A percentile compares a stretch with the other conserved stretches of the same genome.
Conservation (phyloP, 2,329 filamentous ascomycete genomes). For the Gaeumannomyces sp. region DNA sequence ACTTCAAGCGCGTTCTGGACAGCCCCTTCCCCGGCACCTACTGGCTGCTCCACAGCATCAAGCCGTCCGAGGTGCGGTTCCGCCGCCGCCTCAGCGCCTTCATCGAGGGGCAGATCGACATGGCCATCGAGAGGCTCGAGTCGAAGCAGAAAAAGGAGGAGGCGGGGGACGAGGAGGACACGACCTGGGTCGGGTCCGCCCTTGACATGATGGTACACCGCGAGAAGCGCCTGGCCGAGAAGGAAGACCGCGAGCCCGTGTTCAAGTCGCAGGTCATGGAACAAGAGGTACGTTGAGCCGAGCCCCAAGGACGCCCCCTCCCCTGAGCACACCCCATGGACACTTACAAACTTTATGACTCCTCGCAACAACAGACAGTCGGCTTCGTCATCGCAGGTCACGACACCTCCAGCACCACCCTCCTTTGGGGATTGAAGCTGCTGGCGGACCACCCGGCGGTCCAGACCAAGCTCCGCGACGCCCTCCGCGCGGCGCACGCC, state of each 20-base stretch:
- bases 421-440: slow-evolving; percentile 6
- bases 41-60: neutral
- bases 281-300: slow-evolving; percentile 1
- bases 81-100: neutral
- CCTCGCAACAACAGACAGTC: neutral
- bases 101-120: slow-evolving; percentile 2
- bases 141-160: no score
- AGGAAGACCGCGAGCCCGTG: slow-evolving; percentile 2
- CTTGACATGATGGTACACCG: slow-evolving; percentile 8
- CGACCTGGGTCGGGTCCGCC: neutral
- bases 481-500: slow-evolving; percentile 21
- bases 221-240: slow-evolving; percentile 2
- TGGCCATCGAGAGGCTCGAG: neutral
- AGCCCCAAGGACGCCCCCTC: neutral
- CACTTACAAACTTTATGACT: neutral
- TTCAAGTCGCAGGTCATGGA: slow-evolving; percentile 1
- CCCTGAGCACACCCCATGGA: neutral
- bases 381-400: slow-evolving; percentile 10
- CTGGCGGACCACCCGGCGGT: slow-evolving; percentile 14
- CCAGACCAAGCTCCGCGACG: slow-evolving; percentile 16
- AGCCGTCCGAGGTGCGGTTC: neutral
- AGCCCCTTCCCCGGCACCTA: neutral
- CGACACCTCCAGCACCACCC: slow-evolving; percentile 6
- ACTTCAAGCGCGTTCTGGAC: neutral
- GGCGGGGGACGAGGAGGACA: neutral